Evolutionary conservation across 179 eudicot genomes (phyloP), one percentile per base, ranked within the genome.

Genomic region (Vitellaria paradoxa): DNA sequence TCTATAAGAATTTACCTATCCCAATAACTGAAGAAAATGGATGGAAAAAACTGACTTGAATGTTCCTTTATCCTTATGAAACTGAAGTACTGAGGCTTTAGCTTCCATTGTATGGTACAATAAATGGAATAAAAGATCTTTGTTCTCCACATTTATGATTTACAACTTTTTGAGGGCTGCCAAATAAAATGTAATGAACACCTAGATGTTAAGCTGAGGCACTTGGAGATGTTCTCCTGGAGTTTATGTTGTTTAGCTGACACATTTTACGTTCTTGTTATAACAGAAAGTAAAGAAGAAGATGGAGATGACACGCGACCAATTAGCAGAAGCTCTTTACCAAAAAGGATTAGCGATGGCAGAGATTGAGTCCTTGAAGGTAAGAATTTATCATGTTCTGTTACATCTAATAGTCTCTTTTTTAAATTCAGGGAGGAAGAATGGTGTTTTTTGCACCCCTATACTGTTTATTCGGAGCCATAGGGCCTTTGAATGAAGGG

Each of bases 271-370:
- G 37, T 53, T 53, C 56, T 42, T 68, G 47, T 60, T 73, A 20
- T 15, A 77, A 64, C 77, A 92, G 97, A 83, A 86, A 86, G 78
- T 49, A 65, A 96, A 90, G 87, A 96, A 88, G 92, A 85, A 87
- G 84, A 90, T 90, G 94, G 99, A 96, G 87, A 77, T 86, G 59
- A 86, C 89, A 6, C 94, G 98, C 61, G 97, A 93, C 84, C 96
- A 93, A 74, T 82, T 93, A 77, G 91, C 94, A 0, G 94, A 92
- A 70, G 96, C 98, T 46, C 91, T 96, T 50, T 96, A 93, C 83
- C 96, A 93, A 78, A 96, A 93, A 82, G 99, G 98, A 70, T 79
- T 96, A 61, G 98, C 99, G 73, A 68, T 93, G 66, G 89, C 87
- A 70, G 94, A 92, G 80, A 85, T 92, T 64, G 93, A 89, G 77